Percentiles rank a stretch among this genome's conserved stretches.
Evolutionary conservation across 768 basidiomycete genomes (phyloP).

Genomic region (Phanerochaete carnosa): DNA sequence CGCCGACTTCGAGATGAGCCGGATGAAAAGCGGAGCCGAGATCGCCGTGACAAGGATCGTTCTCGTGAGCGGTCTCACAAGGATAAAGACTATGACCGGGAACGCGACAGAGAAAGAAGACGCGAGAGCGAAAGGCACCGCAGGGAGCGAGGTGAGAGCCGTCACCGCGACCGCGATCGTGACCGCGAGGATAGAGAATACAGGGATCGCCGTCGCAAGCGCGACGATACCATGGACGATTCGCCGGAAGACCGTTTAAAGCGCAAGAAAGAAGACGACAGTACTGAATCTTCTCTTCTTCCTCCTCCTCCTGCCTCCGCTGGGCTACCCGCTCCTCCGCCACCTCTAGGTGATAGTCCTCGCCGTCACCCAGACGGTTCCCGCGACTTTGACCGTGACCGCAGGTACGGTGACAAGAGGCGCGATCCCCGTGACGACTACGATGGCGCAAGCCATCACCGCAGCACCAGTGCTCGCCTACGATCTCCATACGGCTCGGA

Average conservation of each 20-base stretch:
- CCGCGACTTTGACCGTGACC: slow-evolving; percentile 46
- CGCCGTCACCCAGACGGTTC: slow-evolving; percentile 45
- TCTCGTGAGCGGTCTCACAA: slow-evolving; percentile 37
- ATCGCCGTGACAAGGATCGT: slow-evolving; percentile 41
- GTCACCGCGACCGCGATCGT: slow-evolving; percentile 44
- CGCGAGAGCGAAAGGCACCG: slow-evolving; percentile 39
- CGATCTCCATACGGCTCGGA: slow-evolving; percentile 32
- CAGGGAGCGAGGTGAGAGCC: slow-evolving; percentile 46
- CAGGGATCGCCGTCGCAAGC: slow-evolving; percentile 57
- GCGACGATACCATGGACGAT: slow-evolving; percentile 60
- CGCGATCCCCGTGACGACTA: slow-evolving; percentile 60
- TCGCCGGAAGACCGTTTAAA: slow-evolving; percentile 56
- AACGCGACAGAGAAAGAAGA: slow-evolving; percentile 49
- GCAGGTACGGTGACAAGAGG: slow-evolving; percentile 45
- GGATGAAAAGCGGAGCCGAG: slow-evolving; percentile 54
- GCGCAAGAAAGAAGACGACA: slow-evolving; percentile 60
- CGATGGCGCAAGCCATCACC: slow-evolving; percentile 49
- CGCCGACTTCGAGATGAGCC: slow-evolving; percentile 49
- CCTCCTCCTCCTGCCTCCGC: slow-evolving; percentile 46
- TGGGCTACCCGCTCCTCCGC: slow-evolving; percentile 40
- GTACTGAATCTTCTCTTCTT: slow-evolving; percentile 36
- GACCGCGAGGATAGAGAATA: slow-evolving; percentile 50
- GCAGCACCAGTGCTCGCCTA: slow-evolving; percentile 38
- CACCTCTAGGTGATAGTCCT: slow-evolving; percentile 48
- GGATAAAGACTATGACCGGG: slow-evolving; percentile 35